phyloP scores from a whole-genome alignment of 805 yeast species.

The Candida maesae region DNA sequence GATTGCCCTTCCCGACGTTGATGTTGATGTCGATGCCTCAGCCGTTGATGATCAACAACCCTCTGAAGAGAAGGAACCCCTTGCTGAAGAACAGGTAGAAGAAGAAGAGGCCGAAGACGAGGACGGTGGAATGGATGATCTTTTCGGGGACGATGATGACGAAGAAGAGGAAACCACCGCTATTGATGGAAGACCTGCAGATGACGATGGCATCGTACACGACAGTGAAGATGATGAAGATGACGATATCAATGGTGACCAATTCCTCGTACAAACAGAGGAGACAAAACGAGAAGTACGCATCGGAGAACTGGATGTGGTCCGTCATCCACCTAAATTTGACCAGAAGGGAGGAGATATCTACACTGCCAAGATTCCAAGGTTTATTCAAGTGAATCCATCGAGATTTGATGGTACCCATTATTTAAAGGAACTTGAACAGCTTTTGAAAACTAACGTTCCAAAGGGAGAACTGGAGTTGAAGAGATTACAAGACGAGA shows the following conservation, averaged over 20 bases:
- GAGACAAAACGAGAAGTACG: slow-evolving; percentile 27
- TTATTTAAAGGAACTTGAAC: slow-evolving; percentile 50
- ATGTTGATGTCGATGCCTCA: slow-evolving; percentile 2
- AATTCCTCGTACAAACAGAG: slow-evolving; percentile 14
- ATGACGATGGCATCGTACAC: slow-evolving; percentile 11
- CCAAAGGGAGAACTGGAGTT: slow-evolving; percentile 51
- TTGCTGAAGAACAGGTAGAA: slow-evolving; percentile 1
- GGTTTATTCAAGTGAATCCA: slow-evolving; percentile 78
- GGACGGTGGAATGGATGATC: slow-evolving; percentile 40
- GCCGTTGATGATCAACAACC: slow-evolving; percentile 6
- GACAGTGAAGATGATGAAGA: slow-evolving; percentile 31
- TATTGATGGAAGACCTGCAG: slow-evolving; percentile 6
- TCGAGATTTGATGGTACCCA: slow-evolving; percentile 79
- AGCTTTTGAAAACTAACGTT: slow-evolving; percentile 36
- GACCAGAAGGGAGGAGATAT: slow-evolving; percentile 32
- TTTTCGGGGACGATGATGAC: slow-evolving; percentile 33
- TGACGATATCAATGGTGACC: slow-evolving; percentile 17
- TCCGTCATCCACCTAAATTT: slow-evolving; percentile 35
- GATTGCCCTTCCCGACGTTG: no score
- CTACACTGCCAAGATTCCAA: slow-evolving; percentile 66
- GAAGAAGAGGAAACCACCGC: slow-evolving; percentile 9
- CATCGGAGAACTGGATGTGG: slow-evolving; percentile 43
- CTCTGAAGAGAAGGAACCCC: no score
- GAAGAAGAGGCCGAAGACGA: slow-evolving; percentile 16
- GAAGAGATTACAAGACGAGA: slow-evolving; percentile 67